These are phyloP conservation scores for Myriangium duriaei DNA, from an alignment of 2,329 filamentous ascomycete genomes.

Conservation along the genomic window DNA sequence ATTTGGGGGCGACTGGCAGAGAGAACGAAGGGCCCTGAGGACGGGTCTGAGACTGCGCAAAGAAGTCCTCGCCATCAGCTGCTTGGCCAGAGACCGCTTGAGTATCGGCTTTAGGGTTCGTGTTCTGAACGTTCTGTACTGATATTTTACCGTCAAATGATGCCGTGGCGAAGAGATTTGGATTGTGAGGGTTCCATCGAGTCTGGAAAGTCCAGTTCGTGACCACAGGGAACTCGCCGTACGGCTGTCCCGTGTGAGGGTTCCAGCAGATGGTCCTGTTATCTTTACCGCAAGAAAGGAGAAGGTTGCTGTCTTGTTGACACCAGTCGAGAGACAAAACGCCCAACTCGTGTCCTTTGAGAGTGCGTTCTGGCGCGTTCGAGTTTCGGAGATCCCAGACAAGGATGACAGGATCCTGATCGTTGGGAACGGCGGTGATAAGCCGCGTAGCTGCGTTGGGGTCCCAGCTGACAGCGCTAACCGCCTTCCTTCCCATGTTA, in stretches of 20 bases:
- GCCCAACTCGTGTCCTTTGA: slow-evolving; percentile 88
- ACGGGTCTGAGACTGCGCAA: slow-evolving; percentile 81
- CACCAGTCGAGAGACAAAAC: slow-evolving; percentile 95
- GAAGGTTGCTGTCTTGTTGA: slow-evolving; percentile 71
- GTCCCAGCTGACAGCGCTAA: slow-evolving; percentile 95
- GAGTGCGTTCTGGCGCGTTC: slow-evolving; percentile 77
- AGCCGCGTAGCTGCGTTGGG: slow-evolving; percentile 87
- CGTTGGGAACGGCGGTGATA: slow-evolving; percentile 80
- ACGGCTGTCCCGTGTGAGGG: slow-evolving; percentile 72
- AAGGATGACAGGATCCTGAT: slow-evolving; percentile 75
- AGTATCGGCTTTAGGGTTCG: slow-evolving; percentile 54
- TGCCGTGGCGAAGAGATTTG: slow-evolving; percentile 81
- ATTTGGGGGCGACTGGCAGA: slow-evolving; percentile 72
- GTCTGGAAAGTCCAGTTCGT: slow-evolving; percentile 99
- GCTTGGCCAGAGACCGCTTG: slow-evolving; percentile 52
- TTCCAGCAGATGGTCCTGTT: slow-evolving; percentile 96
- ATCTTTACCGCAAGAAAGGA: slow-evolving; percentile 92
- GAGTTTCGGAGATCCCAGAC: slow-evolving; percentile 95
- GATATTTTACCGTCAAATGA: slow-evolving; percentile 96
- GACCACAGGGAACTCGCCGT: slow-evolving; percentile 89
- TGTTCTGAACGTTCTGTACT: slow-evolving; percentile 88
- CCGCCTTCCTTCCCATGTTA: slow-evolving; percentile 74
- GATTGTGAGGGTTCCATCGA: slow-evolving; percentile 85
- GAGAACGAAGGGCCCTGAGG: slow-evolving; percentile 86
- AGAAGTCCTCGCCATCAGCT: slow-evolving; percentile 89